Conservation (phyloP, 257 asterid genomes). For the Cinchona pubescens region DNA sequence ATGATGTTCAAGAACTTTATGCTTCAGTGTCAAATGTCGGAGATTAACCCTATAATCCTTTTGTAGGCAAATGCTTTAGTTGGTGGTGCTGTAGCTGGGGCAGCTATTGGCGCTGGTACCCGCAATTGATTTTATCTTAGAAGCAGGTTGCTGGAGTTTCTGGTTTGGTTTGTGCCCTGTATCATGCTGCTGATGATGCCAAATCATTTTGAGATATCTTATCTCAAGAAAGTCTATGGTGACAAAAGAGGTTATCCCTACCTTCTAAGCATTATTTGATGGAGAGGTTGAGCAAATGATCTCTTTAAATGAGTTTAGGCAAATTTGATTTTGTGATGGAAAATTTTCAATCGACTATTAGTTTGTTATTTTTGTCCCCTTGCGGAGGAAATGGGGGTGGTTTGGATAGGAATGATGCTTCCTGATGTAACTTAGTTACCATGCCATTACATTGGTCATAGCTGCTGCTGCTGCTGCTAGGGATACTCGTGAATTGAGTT, state of each 20-base stretch:
- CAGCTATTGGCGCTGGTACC: constrained; percentile 70
- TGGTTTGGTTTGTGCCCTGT: constrained; percentile 57
- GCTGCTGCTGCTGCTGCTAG: neutral
- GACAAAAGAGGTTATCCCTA: neutral
- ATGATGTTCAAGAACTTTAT: neutral
- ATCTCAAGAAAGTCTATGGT: neutral
- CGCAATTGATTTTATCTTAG: no score
- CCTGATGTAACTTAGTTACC: neutral
- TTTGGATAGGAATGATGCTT: neutral
- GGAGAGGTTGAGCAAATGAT: neutral
- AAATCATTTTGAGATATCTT: constrained; percentile 20
- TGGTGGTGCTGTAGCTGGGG: constrained; percentile 81
- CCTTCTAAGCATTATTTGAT: neutral
- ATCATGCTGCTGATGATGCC: constrained; percentile 46
- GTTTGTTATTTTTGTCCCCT: neutral
- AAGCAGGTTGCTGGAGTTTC: constrained; percentile 74
- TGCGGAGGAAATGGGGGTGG: neutral
- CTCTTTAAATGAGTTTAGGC: neutral
- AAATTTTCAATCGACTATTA: neutral
- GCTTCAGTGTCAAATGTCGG: neutral
- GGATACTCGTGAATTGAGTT: neutral
- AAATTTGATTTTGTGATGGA: neutral
- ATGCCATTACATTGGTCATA: neutral
- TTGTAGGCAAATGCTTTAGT: constrained; percentile 61
- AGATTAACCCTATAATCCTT: neutral